phyloP scores from a whole-genome alignment of 495 filamentous ascomycete genomes.

The Penicillium waksmanii region DNA sequence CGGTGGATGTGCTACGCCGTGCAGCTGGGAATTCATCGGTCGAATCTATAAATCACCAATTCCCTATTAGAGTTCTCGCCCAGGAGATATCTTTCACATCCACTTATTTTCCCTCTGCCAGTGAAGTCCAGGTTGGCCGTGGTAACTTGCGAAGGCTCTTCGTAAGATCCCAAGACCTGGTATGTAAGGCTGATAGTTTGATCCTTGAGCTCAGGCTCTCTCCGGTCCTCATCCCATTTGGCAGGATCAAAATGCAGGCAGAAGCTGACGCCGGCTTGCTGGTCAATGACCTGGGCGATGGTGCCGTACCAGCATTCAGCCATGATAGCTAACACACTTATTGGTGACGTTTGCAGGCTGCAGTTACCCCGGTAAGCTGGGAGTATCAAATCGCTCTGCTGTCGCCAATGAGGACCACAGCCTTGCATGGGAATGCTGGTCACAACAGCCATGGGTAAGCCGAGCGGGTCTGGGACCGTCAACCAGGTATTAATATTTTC shows the following conservation, averaged over 20 bases:
- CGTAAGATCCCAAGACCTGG: conserved; percentile 32
- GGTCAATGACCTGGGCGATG: conserved; percentile 57
- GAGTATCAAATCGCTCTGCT: conserved; percentile 47
- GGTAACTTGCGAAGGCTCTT: conserved; percentile 33
- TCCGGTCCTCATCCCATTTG: conserved; percentile 17
- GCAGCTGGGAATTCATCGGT: conserved; percentile 26
- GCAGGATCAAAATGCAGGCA: conserved; percentile 49
- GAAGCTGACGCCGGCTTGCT: conserved; percentile 56
- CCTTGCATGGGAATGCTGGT: conserved; percentile 60
- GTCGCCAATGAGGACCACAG: conserved; percentile 56
- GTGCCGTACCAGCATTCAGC: conserved; percentile 44
- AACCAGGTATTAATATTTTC: conserved; percentile 52
- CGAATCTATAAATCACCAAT: conserved; percentile 60
- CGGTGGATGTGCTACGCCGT: not conserved
- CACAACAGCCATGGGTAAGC: conserved; percentile 39
- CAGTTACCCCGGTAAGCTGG: conserved; percentile 43
- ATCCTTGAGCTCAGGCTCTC: conserved; percentile 22
- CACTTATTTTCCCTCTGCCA: conserved; percentile 58
- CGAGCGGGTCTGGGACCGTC: conserved; percentile 33
- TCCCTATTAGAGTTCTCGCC: conserved; percentile 59
- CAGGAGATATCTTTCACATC: conserved; percentile 65
- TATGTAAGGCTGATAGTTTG: conserved; percentile 33
- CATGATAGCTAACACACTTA: conserved; percentile 21
- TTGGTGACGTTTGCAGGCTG: conserved; percentile 32
- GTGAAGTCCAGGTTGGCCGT: conserved; percentile 55